These are phyloP conservation scores for Rhodamnia argentea DNA, from an alignment of 345 rosid species.

Conservation along the genomic window DNA sequence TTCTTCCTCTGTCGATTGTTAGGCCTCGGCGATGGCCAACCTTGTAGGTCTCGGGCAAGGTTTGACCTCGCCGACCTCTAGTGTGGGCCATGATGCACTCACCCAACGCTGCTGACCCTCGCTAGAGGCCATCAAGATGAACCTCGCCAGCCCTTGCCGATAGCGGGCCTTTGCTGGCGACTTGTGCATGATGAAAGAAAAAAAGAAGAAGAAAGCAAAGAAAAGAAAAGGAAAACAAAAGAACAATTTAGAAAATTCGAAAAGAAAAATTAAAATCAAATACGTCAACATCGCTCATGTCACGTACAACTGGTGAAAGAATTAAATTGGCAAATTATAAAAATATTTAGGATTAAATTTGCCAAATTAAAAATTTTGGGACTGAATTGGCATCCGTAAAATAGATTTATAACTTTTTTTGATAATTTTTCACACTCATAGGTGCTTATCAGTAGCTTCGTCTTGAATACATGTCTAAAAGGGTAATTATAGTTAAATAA, in stretches of 20 bases:
- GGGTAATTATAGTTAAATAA: neutral
- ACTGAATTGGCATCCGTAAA: neutral
- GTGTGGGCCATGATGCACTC: neutral
- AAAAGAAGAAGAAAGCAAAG: neutral
- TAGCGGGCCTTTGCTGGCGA: neutral
- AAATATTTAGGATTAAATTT: neutral
- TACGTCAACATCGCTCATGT: rapidly evolving
- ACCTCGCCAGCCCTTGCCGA: neutral
- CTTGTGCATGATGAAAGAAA: neutral
- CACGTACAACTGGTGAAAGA: rapidly evolving
- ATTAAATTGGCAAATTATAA: neutral
- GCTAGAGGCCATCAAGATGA: neutral
- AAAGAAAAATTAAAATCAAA: neutral
- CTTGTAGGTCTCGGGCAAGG: neutral
- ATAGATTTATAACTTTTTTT: neutral
- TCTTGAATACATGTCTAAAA: neutral
- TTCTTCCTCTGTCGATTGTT: neutral
- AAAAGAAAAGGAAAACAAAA: neutral
- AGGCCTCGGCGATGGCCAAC: neutral
- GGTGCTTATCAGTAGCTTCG: neutral
- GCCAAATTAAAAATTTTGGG: neutral
- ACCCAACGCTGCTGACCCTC: neutral
- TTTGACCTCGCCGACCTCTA: neutral
- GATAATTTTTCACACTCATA: no score
- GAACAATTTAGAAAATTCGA: neutral